These are phyloP conservation scores for Hypoxylon rickii DNA, from an alignment of 495 filamentous ascomycete genomes.

Conservation along the genomic window DNA sequence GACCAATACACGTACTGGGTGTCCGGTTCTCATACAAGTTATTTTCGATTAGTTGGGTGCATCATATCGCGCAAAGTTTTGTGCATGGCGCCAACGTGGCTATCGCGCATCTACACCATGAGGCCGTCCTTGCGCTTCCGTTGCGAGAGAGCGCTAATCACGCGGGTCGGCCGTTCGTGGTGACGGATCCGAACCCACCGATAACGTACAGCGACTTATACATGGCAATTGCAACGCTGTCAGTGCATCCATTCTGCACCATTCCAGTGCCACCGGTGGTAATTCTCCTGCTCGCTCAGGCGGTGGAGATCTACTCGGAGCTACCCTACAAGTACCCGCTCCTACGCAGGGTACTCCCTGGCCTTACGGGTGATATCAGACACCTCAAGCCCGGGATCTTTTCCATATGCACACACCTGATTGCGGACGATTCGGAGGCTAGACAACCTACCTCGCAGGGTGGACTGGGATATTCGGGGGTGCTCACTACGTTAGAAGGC, in stretches of 20 bases:
- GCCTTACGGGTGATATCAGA: slow-evolving; percentile 46
- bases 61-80: slow-evolving; percentile 57
- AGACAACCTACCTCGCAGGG: slow-evolving; percentile 49
- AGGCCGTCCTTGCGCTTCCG: slow-evolving; percentile 42
- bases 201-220: slow-evolving; percentile 43
- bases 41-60: slow-evolving; percentile 49
- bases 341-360: slow-evolving; percentile 50
- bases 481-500: slow-evolving; percentile 58
- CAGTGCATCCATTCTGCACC: slow-evolving; percentile 38
- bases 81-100: slow-evolving; percentile 63
- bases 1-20: slow-evolving; percentile 6
- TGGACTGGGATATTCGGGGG: slow-evolving; percentile 56
- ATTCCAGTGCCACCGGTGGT: slow-evolving; percentile 46
- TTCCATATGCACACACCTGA: slow-evolving; percentile 55
- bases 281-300: slow-evolving; percentile 53
- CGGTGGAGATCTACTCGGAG: slow-evolving; percentile 55
- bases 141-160: slow-evolving; percentile 33
- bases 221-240: slow-evolving; percentile 35
- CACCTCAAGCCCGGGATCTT: slow-evolving; percentile 60
- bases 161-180: slow-evolving; percentile 47
- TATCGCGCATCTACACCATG: slow-evolving; percentile 62
- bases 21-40: slow-evolving; percentile 6
- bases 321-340: slow-evolving; percentile 45
- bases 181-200: slow-evolving; percentile 49
- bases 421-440: slow-evolving; percentile 53